Base-by-base conservation (phyloP, 371 early-diverging fungal species). In the Phascolomyces articulosus region DNA sequence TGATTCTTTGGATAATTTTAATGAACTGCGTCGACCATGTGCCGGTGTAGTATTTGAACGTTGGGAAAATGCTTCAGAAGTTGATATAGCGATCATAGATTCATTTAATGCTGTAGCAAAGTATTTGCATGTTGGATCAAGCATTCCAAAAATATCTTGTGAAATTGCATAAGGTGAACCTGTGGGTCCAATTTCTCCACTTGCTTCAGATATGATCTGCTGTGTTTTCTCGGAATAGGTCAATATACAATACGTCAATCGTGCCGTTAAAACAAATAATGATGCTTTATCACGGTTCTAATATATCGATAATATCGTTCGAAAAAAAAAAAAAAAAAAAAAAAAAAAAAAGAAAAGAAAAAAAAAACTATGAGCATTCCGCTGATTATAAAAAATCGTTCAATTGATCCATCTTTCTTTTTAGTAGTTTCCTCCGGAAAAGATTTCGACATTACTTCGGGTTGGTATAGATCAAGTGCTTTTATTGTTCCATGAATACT, bases 401-500 rank as follows among this genome's bases (percentile, higher is more conserved):
- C n/a, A n/a, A n/a, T n/a, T n/a, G n/a, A n/a, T n/a, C n/a, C n/a
- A n/a, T n/a, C n/a, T n/a, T n/a, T n/a, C n/a, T n/a, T n/a, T n/a
- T n/a, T n/a, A n/a, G n/a, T n/a, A n/a, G n/a, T n/a, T n/a, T n/a
- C n/a, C n/a, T n/a, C n/a, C n/a, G n/a, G n/a, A n/a, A n/a, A n/a
- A n/a, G n/a, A n/a, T n/a, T n/a, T n/a, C n/a, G n/a, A n/a, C n/a
- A n/a, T n/a, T n/a, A 89, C 92, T 56, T 65, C 63, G 24, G 88
- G 85, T 16, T 79, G 75, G 67, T 80, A 89, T 18, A 87, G 61
- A 63, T 83, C 70, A 69, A 95, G 60, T 10, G 80, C 75, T 15
- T 85, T 74, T 28, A 95, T 88, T 26, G 87, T 84, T 8, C 93
- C 95, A 75, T 92, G 83, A 18, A 94, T 71, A 10, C 85, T 84